Conservation (phyloP, 202 grass and related monocot genomes). For the Elaeis oleifera region DNA sequence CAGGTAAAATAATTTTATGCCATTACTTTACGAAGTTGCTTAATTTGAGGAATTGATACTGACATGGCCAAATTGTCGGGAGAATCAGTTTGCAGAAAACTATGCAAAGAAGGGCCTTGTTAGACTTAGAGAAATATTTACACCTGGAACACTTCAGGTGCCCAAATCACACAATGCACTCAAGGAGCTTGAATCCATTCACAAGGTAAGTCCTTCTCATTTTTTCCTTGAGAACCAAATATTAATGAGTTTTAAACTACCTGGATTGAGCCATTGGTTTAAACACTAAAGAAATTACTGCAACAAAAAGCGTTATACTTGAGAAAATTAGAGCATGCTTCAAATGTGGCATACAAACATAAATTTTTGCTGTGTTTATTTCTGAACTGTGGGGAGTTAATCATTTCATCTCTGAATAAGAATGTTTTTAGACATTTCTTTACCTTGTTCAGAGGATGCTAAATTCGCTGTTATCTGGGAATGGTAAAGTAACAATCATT, state of each 20-base stretch:
- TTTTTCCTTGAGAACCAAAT: conserved; percentile 7
- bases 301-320: no score
- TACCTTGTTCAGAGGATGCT: no score
- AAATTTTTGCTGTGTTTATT: no score
- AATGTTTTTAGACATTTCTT: no score
- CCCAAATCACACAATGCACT: conserved; percentile 79
- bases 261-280: no score
- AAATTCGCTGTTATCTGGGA: no score
- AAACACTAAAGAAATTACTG: no score
- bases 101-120: conserved; percentile 89
- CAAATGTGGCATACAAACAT: no score
- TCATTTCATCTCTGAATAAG: no score
- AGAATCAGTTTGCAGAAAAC: conserved; percentile 79
- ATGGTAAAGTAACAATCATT: not conserved
- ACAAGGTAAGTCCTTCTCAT: conserved; percentile 64
- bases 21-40: conserved; percentile 8
- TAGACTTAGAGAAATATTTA: conserved; percentile 89
- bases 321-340: no score
- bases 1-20: conserved; percentile 44
- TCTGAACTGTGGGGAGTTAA: no score
- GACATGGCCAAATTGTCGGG: conserved; percentile 14
- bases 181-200: conserved; percentile 97
- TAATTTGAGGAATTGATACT: conserved; percentile 25
- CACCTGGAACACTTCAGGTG: conserved; percentile 72
- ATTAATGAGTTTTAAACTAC: no score